These are phyloP conservation scores for Chaetoceros tenuissimus DNA, from an alignment of 108 stramenopile genomes.

Conservation along the genomic window DNA sequence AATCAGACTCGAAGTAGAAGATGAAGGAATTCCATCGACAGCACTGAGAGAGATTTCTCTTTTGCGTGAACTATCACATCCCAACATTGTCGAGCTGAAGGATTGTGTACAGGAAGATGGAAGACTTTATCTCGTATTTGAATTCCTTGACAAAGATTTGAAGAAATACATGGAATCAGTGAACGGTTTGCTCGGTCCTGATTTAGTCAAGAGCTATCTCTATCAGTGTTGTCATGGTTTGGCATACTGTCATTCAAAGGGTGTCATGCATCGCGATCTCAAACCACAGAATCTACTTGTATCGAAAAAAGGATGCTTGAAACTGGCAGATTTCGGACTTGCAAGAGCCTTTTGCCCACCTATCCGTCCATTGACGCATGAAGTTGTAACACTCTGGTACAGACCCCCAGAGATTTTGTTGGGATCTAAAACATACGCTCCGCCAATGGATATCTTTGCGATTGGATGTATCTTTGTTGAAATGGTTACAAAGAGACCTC, in stretches of 20 bases:
- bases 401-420: conserved; percentile 95
- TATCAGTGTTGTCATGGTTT: conserved; percentile 83
- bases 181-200: conserved; percentile 64
- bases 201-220: conserved; percentile 81
- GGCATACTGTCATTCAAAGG: conserved; percentile 93
- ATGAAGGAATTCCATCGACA: conserved; percentile 98
- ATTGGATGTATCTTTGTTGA: conserved; percentile 96
- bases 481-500: conserved; percentile 95
- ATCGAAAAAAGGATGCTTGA: conserved; percentile 82
- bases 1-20: conserved; percentile 93
- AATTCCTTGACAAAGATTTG: conserved; percentile 94
- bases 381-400: conserved; percentile 99
- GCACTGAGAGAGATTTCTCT: conserved; percentile 95
- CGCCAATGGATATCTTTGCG: conserved; percentile 93
- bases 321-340: conserved; percentile 98
- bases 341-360: conserved; percentile 95
- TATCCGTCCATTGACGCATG: conserved; percentile 84
- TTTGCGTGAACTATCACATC: conserved; percentile 89
- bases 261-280: conserved; percentile 97
- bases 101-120: conserved; percentile 80
- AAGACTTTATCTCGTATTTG: conserved; percentile 96
- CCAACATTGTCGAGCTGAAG: conserved; percentile 89
- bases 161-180: conserved; percentile 93
- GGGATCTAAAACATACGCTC: conserved; percentile 86
- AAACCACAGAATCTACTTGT: conserved; percentile 99